Conservation (phyloP, 2,329 filamentous ascomycete genomes). For the Diaporthe amygdali region DNA sequence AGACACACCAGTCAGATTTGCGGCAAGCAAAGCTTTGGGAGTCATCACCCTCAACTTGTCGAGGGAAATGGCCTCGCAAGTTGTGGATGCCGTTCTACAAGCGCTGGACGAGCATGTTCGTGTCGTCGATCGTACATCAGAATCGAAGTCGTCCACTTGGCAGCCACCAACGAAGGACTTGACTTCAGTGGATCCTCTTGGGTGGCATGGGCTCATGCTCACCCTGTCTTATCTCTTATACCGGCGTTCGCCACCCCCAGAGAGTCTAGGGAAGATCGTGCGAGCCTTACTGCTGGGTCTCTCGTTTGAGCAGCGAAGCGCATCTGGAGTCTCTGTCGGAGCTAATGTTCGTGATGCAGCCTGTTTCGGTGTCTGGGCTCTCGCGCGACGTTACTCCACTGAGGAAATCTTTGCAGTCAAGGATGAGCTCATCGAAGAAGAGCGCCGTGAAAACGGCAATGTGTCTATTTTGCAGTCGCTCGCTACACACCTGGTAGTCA, state of each 20-base stretch:
- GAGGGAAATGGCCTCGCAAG: conserved; percentile 79
- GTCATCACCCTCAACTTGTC: conserved; percentile 83
- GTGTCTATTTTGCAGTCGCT: conserved; percentile 74
- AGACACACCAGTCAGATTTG: conserved; percentile 88
- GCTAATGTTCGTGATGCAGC: conserved; percentile 93
- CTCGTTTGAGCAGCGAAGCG: conserved; percentile 85
- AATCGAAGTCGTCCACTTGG: conserved; percentile 26
- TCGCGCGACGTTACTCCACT: conserved; percentile 86
- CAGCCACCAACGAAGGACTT: conserved; percentile 60
- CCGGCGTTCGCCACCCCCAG: conserved; percentile 76
- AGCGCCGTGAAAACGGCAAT: conserved; percentile 40
- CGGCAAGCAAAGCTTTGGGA: conserved; percentile 91
- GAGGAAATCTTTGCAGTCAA: conserved; percentile 73
- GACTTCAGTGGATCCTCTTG: conserved; percentile 76
- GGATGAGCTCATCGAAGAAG: conserved; percentile 47
- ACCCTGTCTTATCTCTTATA: conserved; percentile 88
- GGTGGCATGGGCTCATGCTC: conserved; percentile 92
- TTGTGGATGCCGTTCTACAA: conserved; percentile 85
- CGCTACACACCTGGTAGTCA: conserved; percentile 79
- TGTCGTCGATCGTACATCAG: conserved; percentile 48
- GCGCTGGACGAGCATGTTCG: conserved; percentile 65
- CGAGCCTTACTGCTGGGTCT: conserved; percentile 80
- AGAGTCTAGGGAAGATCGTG: conserved; percentile 74
- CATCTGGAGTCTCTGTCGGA: conserved; percentile 84
- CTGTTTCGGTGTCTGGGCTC: conserved; percentile 94